Base-by-base conservation (phyloP, 768 basidiomycete genomes). In the Boletales sp. region DNA sequence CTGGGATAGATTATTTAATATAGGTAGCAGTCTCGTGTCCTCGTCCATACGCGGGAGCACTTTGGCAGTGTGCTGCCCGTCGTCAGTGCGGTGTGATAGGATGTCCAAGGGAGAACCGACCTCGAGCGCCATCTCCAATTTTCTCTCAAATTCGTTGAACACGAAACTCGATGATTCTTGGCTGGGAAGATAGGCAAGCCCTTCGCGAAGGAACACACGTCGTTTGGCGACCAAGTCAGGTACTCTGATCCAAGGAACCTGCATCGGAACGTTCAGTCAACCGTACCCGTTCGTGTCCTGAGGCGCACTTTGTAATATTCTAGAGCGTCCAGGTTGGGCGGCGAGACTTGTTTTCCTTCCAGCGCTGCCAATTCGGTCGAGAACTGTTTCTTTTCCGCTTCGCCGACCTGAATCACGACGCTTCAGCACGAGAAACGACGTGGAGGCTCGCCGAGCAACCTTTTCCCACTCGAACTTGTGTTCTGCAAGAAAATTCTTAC, bases 181-280 rank as follows among this genome's bases (percentile, higher is more conserved):
- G 43, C 70, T 75, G 14, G 89, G 86, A 14, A 98, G 93, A 60
- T 90, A 97, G n/a, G 94, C 94, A 76, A 83, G 84, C 1, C 94
- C 95, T 7, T 72, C 75, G 52, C 75, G 77, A 35, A 99, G 71
- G 53, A 90, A 82, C 1, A 97, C 90, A 40, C 76, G 78, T 17
- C 95, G 76, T 61, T 78, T 82, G 53, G 86, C 87, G 8, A 99
- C 87, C 2, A 99, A 79, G 67, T 96, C 93, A 6, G 92, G 91
- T 3, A 98, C 94, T 54, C 86, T 84, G 12, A 87, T 94, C 96
- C 96, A 99, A 66, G 80, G 85, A n/a, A 97, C 94, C 94, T 96
- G 42, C 9, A 5, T 31, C n/a, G 15, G 10, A 43, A 43, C 15
- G 30, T 31, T 41, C 9, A 36, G 38, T 37, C 31, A 36, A 36